Conservation (phyloP, 306 rosid species). For the Sophora flavescens region DNA sequence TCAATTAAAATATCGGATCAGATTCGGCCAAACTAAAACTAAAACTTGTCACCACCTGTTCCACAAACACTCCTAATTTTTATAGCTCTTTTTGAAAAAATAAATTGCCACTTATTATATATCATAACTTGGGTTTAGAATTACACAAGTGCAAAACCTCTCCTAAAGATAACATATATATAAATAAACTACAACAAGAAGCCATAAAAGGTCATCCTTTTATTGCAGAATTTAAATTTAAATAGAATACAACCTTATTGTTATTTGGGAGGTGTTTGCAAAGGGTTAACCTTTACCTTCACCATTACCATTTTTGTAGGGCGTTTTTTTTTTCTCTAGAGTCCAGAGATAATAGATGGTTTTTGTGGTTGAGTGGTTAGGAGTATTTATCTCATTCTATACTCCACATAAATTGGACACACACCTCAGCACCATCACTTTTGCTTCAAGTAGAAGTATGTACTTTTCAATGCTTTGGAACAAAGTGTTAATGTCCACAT, state of each 20-base stretch:
- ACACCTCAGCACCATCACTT: constrained; percentile 62
- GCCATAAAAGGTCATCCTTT: not conserved
- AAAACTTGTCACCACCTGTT: no score
- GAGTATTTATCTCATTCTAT: constrained; percentile 28
- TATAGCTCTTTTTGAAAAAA: no score
- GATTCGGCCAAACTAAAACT: no score
- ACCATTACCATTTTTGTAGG: not conserved
- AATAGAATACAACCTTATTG: constrained; percentile 2
- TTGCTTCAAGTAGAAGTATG: constrained; percentile 64
- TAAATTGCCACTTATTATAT: no score
- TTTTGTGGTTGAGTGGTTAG: constrained; percentile 4
- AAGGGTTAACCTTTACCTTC: not conserved
- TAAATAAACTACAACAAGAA: not conserved
- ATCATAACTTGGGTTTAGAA: no score
- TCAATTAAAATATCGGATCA: no score
- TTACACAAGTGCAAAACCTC: no score
- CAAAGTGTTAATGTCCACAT: constrained; percentile 51
- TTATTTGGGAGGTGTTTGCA: not conserved
- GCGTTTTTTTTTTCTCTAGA: not conserved
- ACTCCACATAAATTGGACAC: constrained; percentile 71
- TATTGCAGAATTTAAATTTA: not conserved
- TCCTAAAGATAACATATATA: not conserved
- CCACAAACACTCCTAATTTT: no score
- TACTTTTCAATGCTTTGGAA: constrained; percentile 61
- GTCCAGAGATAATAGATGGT: not conserved